Evolutionary conservation across 148 eudicot genomes (phyloP).

Genomic region (Dianthus caryophyllus): DNA sequence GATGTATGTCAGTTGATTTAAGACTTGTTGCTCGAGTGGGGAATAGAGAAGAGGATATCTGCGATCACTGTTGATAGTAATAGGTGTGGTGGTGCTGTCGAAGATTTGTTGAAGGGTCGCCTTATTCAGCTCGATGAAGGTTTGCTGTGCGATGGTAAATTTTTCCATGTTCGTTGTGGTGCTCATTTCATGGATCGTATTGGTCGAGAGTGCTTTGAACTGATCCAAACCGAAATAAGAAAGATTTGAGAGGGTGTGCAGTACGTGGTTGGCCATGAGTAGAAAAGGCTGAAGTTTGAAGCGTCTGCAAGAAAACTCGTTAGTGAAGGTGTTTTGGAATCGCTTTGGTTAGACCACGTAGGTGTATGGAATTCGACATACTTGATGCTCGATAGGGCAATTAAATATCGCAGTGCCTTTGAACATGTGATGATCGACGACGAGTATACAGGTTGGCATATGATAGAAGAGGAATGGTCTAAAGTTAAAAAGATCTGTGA

Average conservation of each 20-base stretch:
- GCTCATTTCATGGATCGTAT: conserved; percentile 15
- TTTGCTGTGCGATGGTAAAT: too few relatives aligned
- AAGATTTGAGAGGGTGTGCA: too few relatives aligned
- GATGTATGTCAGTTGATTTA: background rate
- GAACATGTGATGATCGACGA: too few relatives aligned
- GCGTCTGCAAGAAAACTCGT: too few relatives aligned
- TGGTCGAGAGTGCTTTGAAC: too few relatives aligned
- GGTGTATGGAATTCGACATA: conserved; percentile 13
- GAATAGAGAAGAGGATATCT: conserved; percentile 12
- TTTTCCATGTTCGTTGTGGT: conserved; percentile 17
- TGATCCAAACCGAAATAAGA: too few relatives aligned
- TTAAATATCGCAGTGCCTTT: conserved; percentile 14
- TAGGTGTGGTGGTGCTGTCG: conserved; percentile 8
- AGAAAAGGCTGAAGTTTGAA: too few relatives aligned
- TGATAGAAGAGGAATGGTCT: conserved; percentile 21
- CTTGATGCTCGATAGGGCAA: conserved; percentile 14
- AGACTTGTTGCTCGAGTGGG: conserved; percentile 7
- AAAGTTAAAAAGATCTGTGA: too few relatives aligned
- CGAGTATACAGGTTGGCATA: too few relatives aligned
- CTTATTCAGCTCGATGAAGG: conserved; percentile 5
- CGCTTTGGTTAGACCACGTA: conserved; percentile 10
- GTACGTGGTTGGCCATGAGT: too few relatives aligned
- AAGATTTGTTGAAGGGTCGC: conserved; percentile 7
- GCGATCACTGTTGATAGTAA: conserved; percentile 7
- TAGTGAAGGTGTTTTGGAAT: conserved; percentile 2